Percentiles rank a stretch among this genome's conserved stretches.
These are phyloP conservation scores for Magnolia changhungtana DNA, from an alignment of 164 flowering plant species.

Conservation along the genomic window DNA sequence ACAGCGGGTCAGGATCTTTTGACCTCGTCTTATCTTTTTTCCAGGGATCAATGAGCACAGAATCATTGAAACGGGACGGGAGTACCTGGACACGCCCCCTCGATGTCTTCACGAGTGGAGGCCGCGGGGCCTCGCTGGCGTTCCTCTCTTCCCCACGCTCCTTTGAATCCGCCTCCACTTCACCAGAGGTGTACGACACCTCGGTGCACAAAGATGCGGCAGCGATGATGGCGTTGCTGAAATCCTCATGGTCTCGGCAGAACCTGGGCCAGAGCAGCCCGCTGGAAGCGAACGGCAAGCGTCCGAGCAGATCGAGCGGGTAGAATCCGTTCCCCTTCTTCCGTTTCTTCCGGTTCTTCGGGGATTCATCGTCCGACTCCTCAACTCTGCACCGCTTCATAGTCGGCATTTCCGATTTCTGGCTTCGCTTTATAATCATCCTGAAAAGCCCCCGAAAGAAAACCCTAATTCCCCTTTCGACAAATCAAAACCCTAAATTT, in stretches of 20 bases:
- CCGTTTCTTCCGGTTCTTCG: constrained; percentile 23
- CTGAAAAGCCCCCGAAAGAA: not conserved
- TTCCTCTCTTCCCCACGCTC: not conserved
- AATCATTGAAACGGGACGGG: constrained; percentile 58
- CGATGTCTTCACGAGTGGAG: constrained; percentile 43
- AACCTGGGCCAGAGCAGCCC: constrained; percentile 17
- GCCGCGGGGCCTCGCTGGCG: constrained; percentile 18
- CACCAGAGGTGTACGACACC: constrained; percentile 28
- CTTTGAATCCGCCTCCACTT: constrained; percentile 24
- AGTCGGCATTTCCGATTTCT: constrained; percentile 44
- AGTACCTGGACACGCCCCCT: constrained; percentile 50
- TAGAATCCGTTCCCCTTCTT: constrained; percentile 27
- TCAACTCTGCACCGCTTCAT: constrained; percentile 44
- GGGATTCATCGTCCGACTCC: constrained; percentile 2
- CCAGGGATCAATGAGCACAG: constrained; percentile 40
- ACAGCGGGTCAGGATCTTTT: constrained; percentile 19
- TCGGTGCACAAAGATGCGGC: constrained; percentile 24
- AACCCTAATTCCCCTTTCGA: constrained; percentile 1
- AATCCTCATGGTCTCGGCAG: constrained; percentile 15
- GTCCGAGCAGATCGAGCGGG: constrained; percentile 55
- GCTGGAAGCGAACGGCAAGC: constrained; percentile 35
- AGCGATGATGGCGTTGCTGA: not conserved
- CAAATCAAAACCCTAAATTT: not conserved
- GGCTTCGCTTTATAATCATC: constrained; percentile 48
- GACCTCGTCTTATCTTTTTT: constrained; percentile 35